phyloP scores from a whole-genome alignment of 441 rosid genomes.

The Breynia disticha region DNA sequence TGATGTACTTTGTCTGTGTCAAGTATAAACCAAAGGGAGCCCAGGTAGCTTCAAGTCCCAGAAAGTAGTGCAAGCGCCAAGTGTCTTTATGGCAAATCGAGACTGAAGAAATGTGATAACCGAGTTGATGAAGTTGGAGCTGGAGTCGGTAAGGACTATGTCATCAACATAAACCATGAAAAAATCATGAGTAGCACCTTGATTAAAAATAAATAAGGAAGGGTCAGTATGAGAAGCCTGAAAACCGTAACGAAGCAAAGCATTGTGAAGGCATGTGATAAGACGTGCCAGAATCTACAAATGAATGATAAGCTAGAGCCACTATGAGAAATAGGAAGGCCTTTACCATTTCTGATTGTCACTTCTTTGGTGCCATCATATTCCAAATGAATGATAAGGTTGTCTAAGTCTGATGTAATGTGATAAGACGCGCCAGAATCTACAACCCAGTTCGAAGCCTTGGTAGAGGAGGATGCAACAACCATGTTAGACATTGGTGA shows the following conservation, averaged over 20 bases:
- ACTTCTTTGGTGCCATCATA: background rate
- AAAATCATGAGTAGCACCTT: background rate
- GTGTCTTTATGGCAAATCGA: background rate
- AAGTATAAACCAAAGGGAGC: background rate
- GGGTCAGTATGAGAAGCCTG: too few relatives aligned
- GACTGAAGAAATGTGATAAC: background rate
- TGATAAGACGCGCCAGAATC: background rate
- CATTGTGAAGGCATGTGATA: background rate
- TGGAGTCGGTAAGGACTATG: background rate
- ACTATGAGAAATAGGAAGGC: background rate
- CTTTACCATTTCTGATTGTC: background rate
- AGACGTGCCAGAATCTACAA: background rate
- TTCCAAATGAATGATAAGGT: background rate
- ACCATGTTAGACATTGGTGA: too few relatives aligned
- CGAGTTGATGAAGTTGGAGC: background rate
- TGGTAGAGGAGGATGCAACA: too few relatives aligned
- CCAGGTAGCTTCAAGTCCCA: background rate
- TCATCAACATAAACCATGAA: too few relatives aligned
- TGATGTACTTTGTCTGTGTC: background rate
- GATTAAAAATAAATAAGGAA: background rate
- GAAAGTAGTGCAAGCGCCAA: background rate
- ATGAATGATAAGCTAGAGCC: background rate
- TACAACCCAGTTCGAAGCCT: background rate
- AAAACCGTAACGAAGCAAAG: background rate
- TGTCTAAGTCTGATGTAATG: background rate